Evolutionary conservation across 768 basidiomycete species (phyloP).

Genomic region (Boletus sensibilis): DNA sequence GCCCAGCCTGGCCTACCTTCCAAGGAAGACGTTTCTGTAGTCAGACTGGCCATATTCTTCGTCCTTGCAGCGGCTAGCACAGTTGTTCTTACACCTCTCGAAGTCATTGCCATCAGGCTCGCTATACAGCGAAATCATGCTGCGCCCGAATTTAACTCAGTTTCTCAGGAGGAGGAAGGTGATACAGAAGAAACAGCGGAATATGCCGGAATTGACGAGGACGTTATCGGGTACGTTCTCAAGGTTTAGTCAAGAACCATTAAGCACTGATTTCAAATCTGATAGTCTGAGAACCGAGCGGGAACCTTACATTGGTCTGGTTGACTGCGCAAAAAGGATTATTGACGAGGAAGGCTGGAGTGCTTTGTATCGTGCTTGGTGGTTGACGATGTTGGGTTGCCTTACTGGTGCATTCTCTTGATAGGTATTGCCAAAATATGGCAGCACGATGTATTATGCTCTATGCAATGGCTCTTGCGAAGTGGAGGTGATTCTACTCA

Average conservation of each 20-base stretch:
- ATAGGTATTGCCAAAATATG: neutral
- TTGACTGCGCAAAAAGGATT: constrained; percentile 75
- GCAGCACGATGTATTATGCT: neutral
- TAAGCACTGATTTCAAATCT: neutral
- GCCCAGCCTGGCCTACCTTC: constrained; percentile 32
- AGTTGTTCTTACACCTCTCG: constrained; percentile 65
- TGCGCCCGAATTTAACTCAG: constrained; percentile 69
- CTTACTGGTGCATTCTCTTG: constrained; percentile 49
- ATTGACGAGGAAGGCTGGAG: constrained; percentile 74
- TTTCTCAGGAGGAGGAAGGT: constrained; percentile 69
- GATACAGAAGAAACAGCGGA: constrained; percentile 59
- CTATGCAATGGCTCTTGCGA: neutral
- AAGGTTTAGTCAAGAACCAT: neutral
- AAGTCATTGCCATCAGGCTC: constrained; percentile 75
- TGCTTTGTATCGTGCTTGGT: constrained; percentile 82
- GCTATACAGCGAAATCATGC: constrained; percentile 86
- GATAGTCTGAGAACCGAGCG: constrained; percentile 68
- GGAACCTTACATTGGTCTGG: constrained; percentile 74
- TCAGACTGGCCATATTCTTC: constrained; percentile 57
- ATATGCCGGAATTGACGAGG: constrained; percentile 70
- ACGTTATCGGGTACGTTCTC: constrained; percentile 73
- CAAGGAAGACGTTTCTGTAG: constrained; percentile 44
- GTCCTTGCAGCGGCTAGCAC: constrained; percentile 56
- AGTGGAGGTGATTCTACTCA: neutral
- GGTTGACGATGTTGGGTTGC: constrained; percentile 70